Percentiles rank a stretch among this genome's conserved stretches.
phyloP scores from a whole-genome alignment of 2,329 filamentous ascomycete species.

The Penicillium paneum region DNA sequence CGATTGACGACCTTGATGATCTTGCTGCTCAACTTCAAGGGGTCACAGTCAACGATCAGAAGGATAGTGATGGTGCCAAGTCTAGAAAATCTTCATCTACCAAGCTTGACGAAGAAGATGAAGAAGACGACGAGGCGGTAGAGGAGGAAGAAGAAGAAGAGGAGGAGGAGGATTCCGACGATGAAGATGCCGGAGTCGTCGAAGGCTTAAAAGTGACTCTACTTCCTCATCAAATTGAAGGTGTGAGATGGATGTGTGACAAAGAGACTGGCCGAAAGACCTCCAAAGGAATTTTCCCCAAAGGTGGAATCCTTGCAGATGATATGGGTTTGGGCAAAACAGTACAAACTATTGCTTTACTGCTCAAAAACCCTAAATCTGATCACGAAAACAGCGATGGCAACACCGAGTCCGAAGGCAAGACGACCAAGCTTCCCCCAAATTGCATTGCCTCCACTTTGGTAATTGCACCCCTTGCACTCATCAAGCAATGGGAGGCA shows the following conservation, averaged over 20 bases:
- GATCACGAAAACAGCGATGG: slow-evolving; percentile 39
- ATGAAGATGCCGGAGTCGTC: slow-evolving; percentile 61
- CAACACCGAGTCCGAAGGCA: slow-evolving; percentile 35
- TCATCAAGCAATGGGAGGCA: slow-evolving; percentile 96
- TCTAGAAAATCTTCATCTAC: slow-evolving; percentile 49
- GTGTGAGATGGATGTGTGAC: slow-evolving; percentile 90
- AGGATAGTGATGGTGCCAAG: slow-evolving; percentile 25
- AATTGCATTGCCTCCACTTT: slow-evolving; percentile 75
- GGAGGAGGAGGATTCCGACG: slow-evolving; percentile 50
- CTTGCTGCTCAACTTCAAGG: slow-evolving; percentile 44
- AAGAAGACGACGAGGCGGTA: slow-evolving; percentile 37
- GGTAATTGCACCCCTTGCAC: slow-evolving; percentile 85
- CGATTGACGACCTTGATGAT: slow-evolving; percentile 38
- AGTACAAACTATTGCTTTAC: slow-evolving; percentile 83
- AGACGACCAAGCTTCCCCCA: slow-evolving; percentile 64
- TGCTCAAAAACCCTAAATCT: slow-evolving; percentile 77
- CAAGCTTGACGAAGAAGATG: slow-evolving; percentile 59
- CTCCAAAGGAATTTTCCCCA: slow-evolving; percentile 72
- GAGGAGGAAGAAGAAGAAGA: slow-evolving; percentile 36
- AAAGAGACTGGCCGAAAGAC: slow-evolving; percentile 85
- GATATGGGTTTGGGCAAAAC: slow-evolving; percentile 97
- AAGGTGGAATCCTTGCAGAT: slow-evolving; percentile 91
- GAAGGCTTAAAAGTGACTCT: slow-evolving; percentile 84
- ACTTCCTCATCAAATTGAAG: slow-evolving; percentile 89
- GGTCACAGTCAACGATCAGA: slow-evolving; percentile 39